Conservation (phyloP, 2,329 filamentous ascomycete species). For the Claviceps pazoutovae region DNA sequence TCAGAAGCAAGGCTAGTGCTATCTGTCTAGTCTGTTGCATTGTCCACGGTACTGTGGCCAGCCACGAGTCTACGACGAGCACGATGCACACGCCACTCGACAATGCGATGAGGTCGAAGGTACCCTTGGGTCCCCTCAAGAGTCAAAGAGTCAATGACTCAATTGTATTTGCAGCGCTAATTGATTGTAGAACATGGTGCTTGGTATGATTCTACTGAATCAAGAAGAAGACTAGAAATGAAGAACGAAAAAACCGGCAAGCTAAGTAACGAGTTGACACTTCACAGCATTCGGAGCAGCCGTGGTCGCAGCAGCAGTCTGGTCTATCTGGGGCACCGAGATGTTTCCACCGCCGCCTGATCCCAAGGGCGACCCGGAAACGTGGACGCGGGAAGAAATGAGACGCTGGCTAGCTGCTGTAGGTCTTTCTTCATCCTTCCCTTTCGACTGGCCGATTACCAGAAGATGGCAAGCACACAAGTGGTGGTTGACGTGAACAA, state of each 20-base stretch:
- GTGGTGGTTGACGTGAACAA: too few species aligned
- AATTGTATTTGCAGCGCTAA: neutral
- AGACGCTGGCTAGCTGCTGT: slow-evolving; percentile 69
- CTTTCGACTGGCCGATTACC: too few species aligned
- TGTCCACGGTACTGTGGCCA: neutral
- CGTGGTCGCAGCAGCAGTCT: slow-evolving; percentile 66
- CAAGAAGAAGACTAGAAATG: neutral
- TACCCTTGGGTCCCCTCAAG: slow-evolving; percentile 16
- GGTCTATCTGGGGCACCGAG: slow-evolving; percentile 74
- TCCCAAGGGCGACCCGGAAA: slow-evolving; percentile 56
- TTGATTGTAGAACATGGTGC: slow-evolving; percentile 48
- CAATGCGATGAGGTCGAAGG: slow-evolving; percentile 55
- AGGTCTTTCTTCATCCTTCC: slow-evolving; percentile 24
- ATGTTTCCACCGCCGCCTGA: slow-evolving; percentile 65
- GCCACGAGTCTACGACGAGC: neutral
- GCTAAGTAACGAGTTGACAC: neutral
- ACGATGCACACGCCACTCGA: slow-evolving; percentile 59
- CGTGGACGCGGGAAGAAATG: slow-evolving; percentile 71
- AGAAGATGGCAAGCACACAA: too few species aligned
- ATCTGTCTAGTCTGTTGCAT: neutral
- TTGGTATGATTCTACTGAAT: slow-evolving; percentile 37
- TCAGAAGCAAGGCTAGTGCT: neutral
- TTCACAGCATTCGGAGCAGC: slow-evolving; percentile 63
- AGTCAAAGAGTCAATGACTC: neutral
- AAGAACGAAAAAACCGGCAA: neutral